These are phyloP conservation scores for Aspergillus sp. DNA, from an alignment of 2,329 filamentous ascomycete genomes.

Conservation along the genomic window DNA sequence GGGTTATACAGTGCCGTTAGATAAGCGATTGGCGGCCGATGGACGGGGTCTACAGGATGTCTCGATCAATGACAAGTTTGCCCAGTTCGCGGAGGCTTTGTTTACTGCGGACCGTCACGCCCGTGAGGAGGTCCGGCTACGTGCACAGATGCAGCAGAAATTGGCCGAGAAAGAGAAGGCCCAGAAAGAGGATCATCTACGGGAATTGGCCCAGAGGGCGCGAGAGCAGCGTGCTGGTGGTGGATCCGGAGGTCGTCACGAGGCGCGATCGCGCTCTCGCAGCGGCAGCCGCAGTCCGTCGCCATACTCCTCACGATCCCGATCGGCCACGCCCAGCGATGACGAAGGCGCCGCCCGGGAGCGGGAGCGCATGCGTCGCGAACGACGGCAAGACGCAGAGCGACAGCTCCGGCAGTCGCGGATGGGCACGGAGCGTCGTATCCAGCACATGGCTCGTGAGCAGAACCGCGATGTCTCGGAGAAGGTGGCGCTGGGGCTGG, in stretches of 20 bases:
- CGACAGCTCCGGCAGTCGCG: constrained; percentile 84
- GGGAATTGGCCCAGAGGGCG: constrained; percentile 81
- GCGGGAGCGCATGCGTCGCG: constrained; percentile 67
- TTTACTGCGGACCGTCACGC: constrained; percentile 93
- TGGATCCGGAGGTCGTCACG: constrained; percentile 32
- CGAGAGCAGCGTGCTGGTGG: constrained; percentile 63
- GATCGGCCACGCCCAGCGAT: constrained; percentile 43
- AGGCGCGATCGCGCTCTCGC: constrained; percentile 39
- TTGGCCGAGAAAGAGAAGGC: constrained; percentile 93
- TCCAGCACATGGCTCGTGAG: constrained; percentile 88
- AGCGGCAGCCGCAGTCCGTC: constrained; percentile 36
- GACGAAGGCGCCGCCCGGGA: constrained; percentile 66
- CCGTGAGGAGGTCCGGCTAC: constrained; percentile 86
- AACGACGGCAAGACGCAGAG: constrained; percentile 74
- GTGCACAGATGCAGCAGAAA: constrained; percentile 89
- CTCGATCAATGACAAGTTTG: constrained; percentile 97
- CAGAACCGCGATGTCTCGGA: constrained; percentile 96
- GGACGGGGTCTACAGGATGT: constrained; percentile 87
- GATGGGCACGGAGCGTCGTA: constrained; percentile 86
- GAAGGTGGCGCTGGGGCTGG: constrained; percentile 87
- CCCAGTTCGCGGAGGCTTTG: constrained; percentile 86
- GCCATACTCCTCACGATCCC: constrained; percentile 37
- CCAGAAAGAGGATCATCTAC: constrained; percentile 86
- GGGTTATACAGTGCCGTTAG: constrained; percentile 89
- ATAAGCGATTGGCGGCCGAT: constrained; percentile 91